These are phyloP conservation scores for Acanthamoeba divionensis DNA, from an alignment of 208 protist genomes.

Conservation along the genomic window DNA sequence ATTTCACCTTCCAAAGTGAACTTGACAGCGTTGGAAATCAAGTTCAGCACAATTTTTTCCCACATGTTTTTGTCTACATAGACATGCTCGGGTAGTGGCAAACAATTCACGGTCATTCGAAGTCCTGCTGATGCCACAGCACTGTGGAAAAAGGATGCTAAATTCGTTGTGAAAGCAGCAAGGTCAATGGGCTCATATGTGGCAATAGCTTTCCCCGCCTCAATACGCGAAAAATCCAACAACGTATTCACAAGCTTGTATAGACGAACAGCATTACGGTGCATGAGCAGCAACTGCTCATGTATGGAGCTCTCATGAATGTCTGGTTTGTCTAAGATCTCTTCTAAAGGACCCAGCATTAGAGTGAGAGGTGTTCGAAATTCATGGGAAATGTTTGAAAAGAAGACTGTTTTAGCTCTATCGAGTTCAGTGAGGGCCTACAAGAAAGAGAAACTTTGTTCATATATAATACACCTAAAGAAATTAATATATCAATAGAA, in stretches of 20 bases:
- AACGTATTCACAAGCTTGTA: conserved; percentile 53
- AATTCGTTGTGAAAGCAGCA: background rate
- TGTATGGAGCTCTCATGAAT: background rate
- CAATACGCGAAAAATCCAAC: conserved; percentile 52
- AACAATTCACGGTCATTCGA: background rate
- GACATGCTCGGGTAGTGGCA: background rate
- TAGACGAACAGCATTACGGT: conserved; percentile 7
- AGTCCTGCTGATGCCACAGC: background rate
- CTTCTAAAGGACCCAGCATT: conserved; percentile 49
- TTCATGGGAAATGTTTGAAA: conserved; percentile 60
- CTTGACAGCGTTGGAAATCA: conserved; percentile 69
- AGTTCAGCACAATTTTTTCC: conserved; percentile 54
- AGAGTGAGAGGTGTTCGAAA: conserved; percentile 56
- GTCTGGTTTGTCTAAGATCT: background rate
- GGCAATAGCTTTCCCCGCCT: conserved; percentile 22
- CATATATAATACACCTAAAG: background rate
- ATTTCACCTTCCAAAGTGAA: conserved; percentile 57
- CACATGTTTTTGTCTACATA: conserved; percentile 51
- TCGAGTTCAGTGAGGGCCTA: conserved; percentile 51
- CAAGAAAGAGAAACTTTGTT: background rate
- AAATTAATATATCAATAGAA: too few species aligned
- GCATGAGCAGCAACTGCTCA: conserved; percentile 8
- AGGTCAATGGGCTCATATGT: background rate
- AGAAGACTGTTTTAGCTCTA: conserved; percentile 54
- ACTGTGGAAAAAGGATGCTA: background rate